A percentile compares a stretch with the other conserved stretches of the same genome.
Evolutionary conservation across 2,329 filamentous ascomycete genomes (phyloP).

Genomic region (Ambrosiella cleistominuta): DNA sequence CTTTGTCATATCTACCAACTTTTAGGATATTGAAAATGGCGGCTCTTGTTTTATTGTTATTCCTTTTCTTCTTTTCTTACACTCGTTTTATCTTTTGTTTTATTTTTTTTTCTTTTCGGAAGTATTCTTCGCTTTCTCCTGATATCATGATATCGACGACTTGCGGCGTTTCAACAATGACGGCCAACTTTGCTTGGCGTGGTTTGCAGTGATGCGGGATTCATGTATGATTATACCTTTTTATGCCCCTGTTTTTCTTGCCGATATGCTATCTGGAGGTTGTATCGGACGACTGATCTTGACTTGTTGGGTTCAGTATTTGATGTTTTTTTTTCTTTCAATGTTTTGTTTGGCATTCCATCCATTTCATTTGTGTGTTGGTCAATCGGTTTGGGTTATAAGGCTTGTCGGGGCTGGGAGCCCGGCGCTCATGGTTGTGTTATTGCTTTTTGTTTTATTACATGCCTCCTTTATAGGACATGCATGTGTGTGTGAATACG

Average conservation of each 20-base stretch:
- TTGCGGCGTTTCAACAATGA: neutral
- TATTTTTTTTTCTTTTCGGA: neutral
- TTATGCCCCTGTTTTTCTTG: neutral
- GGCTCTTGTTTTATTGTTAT: conserved; percentile 1
- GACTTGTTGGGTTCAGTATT: neutral
- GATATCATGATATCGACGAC: neutral
- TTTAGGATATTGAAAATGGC: conserved; percentile 3
- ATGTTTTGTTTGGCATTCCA: neutral
- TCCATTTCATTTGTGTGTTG: neutral
- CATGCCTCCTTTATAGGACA: neutral
- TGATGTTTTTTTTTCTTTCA: neutral
- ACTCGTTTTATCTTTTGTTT: neutral
- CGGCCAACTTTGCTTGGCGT: neutral
- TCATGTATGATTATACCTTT: neutral
- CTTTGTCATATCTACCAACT: neutral
- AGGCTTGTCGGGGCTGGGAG: neutral
- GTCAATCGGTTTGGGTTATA: neutral
- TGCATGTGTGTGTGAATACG: neutral
- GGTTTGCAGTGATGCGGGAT: conserved; percentile 8
- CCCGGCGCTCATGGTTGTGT: neutral
- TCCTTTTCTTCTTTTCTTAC: neutral
- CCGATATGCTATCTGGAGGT: neutral
- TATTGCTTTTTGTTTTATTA: neutral
- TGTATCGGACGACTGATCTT: neutral
- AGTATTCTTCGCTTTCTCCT: neutral